Evolutionary conservation across 495 filamentous ascomycete species (phyloP), one percentile per base, ranked within the genome.

Genomic region (Tuber umbilicatum): DNA sequence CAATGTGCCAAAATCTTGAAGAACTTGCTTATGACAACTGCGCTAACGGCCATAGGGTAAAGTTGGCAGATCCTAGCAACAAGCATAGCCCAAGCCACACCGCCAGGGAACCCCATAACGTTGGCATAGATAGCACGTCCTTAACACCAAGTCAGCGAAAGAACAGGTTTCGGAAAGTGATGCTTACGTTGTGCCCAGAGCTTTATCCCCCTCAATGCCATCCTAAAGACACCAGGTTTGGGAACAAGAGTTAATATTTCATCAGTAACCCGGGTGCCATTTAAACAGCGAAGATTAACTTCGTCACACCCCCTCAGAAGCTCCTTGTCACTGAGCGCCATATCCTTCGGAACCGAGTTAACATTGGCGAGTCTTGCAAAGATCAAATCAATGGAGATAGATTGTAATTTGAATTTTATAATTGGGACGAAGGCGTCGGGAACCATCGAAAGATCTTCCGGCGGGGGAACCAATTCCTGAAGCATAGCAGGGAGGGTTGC

Each of bases 51-150:
- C 82, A 92, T 92, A 23, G 95, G 95, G 85, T 97, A 99, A n/a
- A 98, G 86, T 83, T 99, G 95, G 82, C 95, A 99, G 68, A 98
- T 92, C 74, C 95, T 87, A 37, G 95, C 95, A 31, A 98, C 94
- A 79, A 98, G 86, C 91, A 99, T 97, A 41, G 94, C 95, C 93
- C 94, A 99, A 31, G 95, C 95, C 70, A 99, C 93, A 84, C 95
- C 95, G 74, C 95, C 95, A 16, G 95, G 96, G 78, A 94, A 99
- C 23, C 95, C 95, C 73, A 97, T 93, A 75, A 99, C 92, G 79
- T 97, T 97, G 71, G 93, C 91, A 82, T 97, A 97, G 27, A 98
- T 92, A 17, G 92, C 95, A 73, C 94, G 91, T 21, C 86, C 89
- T 90, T 69, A 73, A 73, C 14, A 71, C 45, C 67, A 42, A 70